Base-by-base conservation (phyloP, 2,329 filamentous ascomycete genomes). In the Claviceps citrina region DNA sequence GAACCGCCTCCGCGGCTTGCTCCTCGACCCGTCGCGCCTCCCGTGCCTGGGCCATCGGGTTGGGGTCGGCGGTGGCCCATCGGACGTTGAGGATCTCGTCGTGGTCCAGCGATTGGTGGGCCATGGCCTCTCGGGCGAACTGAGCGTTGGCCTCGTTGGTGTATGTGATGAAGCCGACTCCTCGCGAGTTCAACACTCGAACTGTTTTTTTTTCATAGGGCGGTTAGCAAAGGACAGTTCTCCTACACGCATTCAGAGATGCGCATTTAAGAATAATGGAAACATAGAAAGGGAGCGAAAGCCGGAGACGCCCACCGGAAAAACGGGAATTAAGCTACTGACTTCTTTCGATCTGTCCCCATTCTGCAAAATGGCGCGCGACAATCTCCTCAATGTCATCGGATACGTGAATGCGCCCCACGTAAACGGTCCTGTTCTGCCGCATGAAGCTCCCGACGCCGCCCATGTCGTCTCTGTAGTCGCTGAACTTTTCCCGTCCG, bases 341-440 rank as follows among this genome's bases (percentile, higher is more conserved):
- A 66, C 62, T 78, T 33, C 91, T 75, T 58, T 96, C 89, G 37
- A 98, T 68, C 52, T 87, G 82, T 0, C 91, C 91, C 87, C 87
- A 98, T 70, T 98, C 91, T 19, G 85, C 81, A 56, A 96, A 95
- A 62, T 98, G 91, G 12, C 93, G 72, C 24, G 89, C 80, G 5
- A 96, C 89, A 27, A 96, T 76, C 62, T 98, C 91, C 57, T 98
- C 89, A 46, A 96, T 95, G 54, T 96, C 89, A 58, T 96, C 91
- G 10, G 81, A 89, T 27, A 94, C 89, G 58, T 95, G 85, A 58
- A 98, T 95, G 36, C 87, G 71, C 5, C 91, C 91, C 1, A 95
- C 76, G 52, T 98, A 98, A 5, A 98, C 68, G 1, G 91, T 98
- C 25, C 91, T 72, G 56, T 98, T 98, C 54, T 93, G 84, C 18